Conservation (phyloP, 2,329 filamentous ascomycete species). For the Immersiporthe knoxdaviesiana region DNA sequence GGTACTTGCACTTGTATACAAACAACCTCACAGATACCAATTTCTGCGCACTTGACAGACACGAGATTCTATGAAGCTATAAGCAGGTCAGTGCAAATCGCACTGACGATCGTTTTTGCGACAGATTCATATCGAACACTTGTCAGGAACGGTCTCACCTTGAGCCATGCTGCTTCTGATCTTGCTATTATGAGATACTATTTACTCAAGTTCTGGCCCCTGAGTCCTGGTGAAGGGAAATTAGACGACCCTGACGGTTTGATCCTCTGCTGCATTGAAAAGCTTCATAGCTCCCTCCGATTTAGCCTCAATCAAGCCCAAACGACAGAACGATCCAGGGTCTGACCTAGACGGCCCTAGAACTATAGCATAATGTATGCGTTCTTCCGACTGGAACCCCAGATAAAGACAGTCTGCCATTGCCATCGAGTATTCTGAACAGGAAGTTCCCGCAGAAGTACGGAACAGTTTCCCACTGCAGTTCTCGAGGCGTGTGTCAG, state of each 20-base stretch:
- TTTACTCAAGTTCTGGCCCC: too few relatives aligned
- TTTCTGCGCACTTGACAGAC: too few relatives aligned
- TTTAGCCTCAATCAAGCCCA: not conserved
- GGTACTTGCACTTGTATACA: too few relatives aligned
- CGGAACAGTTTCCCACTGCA: not conserved
- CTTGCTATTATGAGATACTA: not conserved
- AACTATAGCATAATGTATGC: not conserved
- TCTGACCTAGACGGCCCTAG: not conserved
- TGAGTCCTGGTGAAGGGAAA: not conserved
- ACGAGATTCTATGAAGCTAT: too few relatives aligned
- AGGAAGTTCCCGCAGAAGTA: not conserved
- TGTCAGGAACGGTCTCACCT: too few relatives aligned
- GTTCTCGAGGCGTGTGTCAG: not conserved
- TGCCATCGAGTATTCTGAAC: not conserved
- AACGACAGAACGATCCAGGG: not conserved
- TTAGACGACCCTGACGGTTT: not conserved
- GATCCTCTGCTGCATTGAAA: not conserved
- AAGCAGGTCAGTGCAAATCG: too few relatives aligned
- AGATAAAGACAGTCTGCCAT: not conserved
- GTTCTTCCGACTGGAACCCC: not conserved
- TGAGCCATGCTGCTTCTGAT: not conserved
- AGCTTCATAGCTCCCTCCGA: not conserved
- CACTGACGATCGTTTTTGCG: too few relatives aligned
- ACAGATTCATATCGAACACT: too few relatives aligned
- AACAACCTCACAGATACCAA: too few relatives aligned